A percentile compares a stretch with the other conserved stretches of the same genome.
These are phyloP conservation scores for Trametes punicea DNA, from an alignment of 768 basidiomycete species.

Conservation along the genomic window DNA sequence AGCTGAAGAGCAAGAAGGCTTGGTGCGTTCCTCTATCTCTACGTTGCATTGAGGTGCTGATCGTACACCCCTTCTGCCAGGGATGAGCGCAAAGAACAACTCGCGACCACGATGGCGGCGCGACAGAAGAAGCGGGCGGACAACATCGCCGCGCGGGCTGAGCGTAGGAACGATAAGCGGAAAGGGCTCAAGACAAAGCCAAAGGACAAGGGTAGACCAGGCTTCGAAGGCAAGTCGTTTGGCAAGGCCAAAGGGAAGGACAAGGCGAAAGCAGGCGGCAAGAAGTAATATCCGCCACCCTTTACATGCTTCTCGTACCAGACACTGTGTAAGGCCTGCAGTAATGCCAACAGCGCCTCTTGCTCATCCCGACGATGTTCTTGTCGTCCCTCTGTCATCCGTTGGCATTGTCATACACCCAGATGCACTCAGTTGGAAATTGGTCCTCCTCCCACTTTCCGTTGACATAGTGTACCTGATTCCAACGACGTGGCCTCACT, in stretches of 20 bases:
- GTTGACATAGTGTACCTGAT: no score
- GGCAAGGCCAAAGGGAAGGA: slow-evolving; percentile 43
- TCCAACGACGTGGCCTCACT: no score
- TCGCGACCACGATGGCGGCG: slow-evolving; percentile 71
- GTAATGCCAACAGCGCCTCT: no score
- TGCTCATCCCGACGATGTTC: no score
- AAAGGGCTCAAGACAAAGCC: slow-evolving; percentile 50
- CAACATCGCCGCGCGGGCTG: slow-evolving; percentile 84
- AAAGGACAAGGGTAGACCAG: slow-evolving; percentile 67
- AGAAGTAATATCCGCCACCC: neutral
- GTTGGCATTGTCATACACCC: no score
- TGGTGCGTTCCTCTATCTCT: slow-evolving; percentile 56
- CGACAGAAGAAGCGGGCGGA: slow-evolving; percentile 88
- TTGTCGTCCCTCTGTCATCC: no score
- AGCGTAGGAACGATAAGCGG: slow-evolving; percentile 62
- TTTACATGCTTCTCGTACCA: neutral
- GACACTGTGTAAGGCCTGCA: no score
- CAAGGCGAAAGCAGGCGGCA: slow-evolving; percentile 19
- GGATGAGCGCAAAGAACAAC: slow-evolving; percentile 82
- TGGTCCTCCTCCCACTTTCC: no score
- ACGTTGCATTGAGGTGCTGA: neutral
- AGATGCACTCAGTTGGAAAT: no score
- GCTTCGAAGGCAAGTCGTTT: slow-evolving; percentile 84
- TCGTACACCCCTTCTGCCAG: slow-evolving; percentile 39
- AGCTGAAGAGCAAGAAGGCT: slow-evolving; percentile 74